Evolutionary conservation across 495 filamentous ascomycete species (phyloP).

Genomic region (Daldinia childiae): DNA sequence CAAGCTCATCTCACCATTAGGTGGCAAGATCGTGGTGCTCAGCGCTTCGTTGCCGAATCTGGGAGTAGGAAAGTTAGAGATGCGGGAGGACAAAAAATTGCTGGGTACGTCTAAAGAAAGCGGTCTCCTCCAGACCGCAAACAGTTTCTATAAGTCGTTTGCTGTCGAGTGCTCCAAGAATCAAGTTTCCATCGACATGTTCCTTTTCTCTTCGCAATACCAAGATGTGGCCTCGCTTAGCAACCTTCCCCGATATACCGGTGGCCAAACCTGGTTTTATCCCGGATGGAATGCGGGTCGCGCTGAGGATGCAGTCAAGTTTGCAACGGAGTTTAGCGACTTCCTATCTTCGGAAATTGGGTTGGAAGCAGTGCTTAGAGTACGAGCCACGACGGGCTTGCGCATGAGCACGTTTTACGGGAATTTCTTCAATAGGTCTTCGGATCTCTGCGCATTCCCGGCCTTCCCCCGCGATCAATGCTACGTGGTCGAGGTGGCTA

Average conservation of each 20-base stretch:
- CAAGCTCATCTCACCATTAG: slow-evolving; percentile 90
- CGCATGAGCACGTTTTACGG: slow-evolving; percentile 98
- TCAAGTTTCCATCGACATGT: slow-evolving; percentile 99
- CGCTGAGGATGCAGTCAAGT: slow-evolving; percentile 95
- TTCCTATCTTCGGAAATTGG: slow-evolving; percentile 96
- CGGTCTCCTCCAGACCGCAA: slow-evolving; percentile 85
- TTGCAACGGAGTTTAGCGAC: slow-evolving; percentile 94
- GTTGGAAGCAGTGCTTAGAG: slow-evolving; percentile 93
- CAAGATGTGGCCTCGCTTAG: slow-evolving; percentile 96
- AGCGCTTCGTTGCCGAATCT: slow-evolving; percentile 90
- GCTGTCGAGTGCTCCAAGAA: slow-evolving; percentile 99
- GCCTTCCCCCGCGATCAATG: slow-evolving; percentile 97
- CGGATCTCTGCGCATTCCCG: slow-evolving; percentile 96
- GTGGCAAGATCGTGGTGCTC: slow-evolving; percentile 92
- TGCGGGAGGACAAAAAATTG: slow-evolving; percentile 96
- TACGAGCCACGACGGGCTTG: slow-evolving; percentile 92
- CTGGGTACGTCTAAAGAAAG: slow-evolving; percentile 94
- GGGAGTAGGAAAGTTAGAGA: slow-evolving; percentile 88
- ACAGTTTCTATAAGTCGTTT: slow-evolving; percentile 98
- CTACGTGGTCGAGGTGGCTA: slow-evolving; percentile 98
- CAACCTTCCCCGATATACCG: slow-evolving; percentile 94
- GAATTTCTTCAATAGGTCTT: slow-evolving; percentile 98
- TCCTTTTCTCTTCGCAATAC: slow-evolving; percentile 96
- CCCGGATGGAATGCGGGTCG: slow-evolving; percentile 96
- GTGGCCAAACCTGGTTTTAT: slow-evolving; percentile 98